Evolutionary conservation across 2,329 filamentous ascomycete species (phyloP), one percentile per base, ranked within the genome.

Genomic region (Sordariomycetes sp.): DNA sequence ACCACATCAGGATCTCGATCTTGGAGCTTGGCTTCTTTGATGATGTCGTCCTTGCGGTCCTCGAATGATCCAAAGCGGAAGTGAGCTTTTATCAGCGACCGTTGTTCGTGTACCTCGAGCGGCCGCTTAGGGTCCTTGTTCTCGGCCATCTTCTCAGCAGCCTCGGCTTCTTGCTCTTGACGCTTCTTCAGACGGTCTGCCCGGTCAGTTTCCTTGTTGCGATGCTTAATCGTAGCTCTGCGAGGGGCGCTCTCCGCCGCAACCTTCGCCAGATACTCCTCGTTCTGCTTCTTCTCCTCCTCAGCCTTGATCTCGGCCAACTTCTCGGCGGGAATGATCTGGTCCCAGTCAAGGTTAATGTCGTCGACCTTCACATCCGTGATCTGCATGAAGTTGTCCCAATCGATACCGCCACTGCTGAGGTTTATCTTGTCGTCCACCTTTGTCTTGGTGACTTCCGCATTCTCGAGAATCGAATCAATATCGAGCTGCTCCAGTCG

Each of bases 401-500:
- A 78, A 46, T 78, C 73, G 32, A 78, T 78, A 36, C 73, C 92
- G 50, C 92, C 93, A 50, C 90, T 92, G 38, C 88, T 94, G 28
- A 94, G 84, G 38, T 78, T 78, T 53, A 96, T 86, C 53, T 88
- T 86, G 57, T 94, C 86, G 16, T 90, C 84, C 36, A 95, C 84
- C 58, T 95, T 88, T 0, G 92, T 96, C 64, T 94, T 90, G 48
- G 94, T 93, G 47, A 96, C 79, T 61, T 98, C 92, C 19, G 93
- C 92, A 55, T 95, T 95, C 49, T 92, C 92, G 12, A 98, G 75
- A 25, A 98, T 92, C 8, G 88, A 86, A 53, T 98, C 93, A 46
- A 98, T 96, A 54, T 98, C 92, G 17, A 98, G 79, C 58, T 95
- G 87, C 59, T 98, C 92, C 5, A 98, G 71, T 54, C 94, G 92